Percentiles rank a stretch among this genome's conserved stretches.
phyloP scores from a whole-genome alignment of 371 early-diverging fungal species.

The Batkoa obscura region DNA sequence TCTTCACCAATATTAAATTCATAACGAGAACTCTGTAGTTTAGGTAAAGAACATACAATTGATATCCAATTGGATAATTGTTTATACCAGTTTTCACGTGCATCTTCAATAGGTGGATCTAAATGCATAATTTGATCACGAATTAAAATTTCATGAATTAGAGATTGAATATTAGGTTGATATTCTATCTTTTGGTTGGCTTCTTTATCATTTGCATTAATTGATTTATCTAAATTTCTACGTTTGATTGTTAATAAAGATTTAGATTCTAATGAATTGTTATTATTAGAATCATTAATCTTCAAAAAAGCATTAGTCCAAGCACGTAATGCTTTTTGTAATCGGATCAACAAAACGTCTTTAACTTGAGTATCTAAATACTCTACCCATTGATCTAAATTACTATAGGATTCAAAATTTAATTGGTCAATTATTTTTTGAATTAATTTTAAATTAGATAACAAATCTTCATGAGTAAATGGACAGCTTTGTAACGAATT shows the following conservation, averaged over 20 bases:
- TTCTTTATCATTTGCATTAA: slow-evolving; percentile 18
- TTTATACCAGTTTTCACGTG: slow-evolving; percentile 69
- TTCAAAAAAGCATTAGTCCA: slow-evolving; percentile 60
- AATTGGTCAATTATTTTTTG: slow-evolving; percentile 82
- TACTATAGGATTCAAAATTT: slow-evolving; percentile 83
- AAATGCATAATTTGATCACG: slow-evolving; percentile 89
- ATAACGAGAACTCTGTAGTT: slow-evolving; percentile 80
- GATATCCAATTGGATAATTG: slow-evolving; percentile 88
- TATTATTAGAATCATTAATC: no score
- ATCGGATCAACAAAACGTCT: slow-evolving; percentile 43
- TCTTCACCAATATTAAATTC: slow-evolving; percentile 52
- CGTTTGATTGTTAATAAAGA: slow-evolving; percentile 20
- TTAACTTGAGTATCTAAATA: slow-evolving; percentile 70
- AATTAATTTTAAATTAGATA: slow-evolving; percentile 47
- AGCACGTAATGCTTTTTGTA: slow-evolving; percentile 58
- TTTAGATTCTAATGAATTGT: slow-evolving; percentile 23
- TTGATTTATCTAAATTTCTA: slow-evolving; percentile 17
- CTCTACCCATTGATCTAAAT: slow-evolving; percentile 79
- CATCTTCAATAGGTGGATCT: slow-evolving; percentile 88
- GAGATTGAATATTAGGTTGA: slow-evolving; percentile 34
- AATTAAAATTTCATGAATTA: slow-evolving; percentile 69
- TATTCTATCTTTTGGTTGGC: no score
- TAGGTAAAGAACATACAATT: slow-evolving; percentile 48
- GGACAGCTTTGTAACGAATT: slow-evolving; percentile 68
- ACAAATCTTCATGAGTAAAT: slow-evolving; percentile 46